These are phyloP conservation scores for Hypoxylon sp. DNA, from an alignment of 2,329 filamentous ascomycete species.

Conservation along the genomic window DNA sequence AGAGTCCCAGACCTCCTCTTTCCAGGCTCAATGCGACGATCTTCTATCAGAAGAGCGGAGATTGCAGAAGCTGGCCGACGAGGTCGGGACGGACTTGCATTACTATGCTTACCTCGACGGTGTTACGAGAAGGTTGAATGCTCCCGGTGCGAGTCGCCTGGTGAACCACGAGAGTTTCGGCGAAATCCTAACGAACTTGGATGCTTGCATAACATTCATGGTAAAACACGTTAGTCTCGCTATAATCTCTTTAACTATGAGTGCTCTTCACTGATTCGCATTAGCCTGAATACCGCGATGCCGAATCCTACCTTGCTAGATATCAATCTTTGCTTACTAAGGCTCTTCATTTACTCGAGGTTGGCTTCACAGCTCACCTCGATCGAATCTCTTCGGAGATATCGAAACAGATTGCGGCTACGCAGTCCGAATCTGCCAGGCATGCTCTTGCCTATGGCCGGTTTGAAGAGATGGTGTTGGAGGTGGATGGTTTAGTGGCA, in stretches of 20 bases:
- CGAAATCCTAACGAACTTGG: slow-evolving; percentile 88
- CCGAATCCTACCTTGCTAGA: slow-evolving; percentile 87
- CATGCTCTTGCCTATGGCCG: slow-evolving; percentile 73
- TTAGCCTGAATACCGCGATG: slow-evolving; percentile 86
- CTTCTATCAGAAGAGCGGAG: slow-evolving; percentile 86
- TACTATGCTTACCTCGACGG: slow-evolving; percentile 96
- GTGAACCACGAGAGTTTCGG: slow-evolving; percentile 88
- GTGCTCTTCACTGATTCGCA: slow-evolving; percentile 34
- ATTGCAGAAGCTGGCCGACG: slow-evolving; percentile 83
- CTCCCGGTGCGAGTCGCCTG: slow-evolving; percentile 87
- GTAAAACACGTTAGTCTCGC: slow-evolving; percentile 77
- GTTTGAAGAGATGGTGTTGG: slow-evolving; percentile 71
- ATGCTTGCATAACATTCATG: slow-evolving; percentile 95
- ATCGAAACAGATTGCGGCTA: slow-evolving; percentile 67
- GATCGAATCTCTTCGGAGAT: slow-evolving; percentile 70
- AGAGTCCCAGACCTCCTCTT: slow-evolving; percentile 91
- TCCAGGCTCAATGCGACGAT: slow-evolving; percentile 92
- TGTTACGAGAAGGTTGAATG: slow-evolving; percentile 90
- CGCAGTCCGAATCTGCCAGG: slow-evolving; percentile 71
- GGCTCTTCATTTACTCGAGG: slow-evolving; percentile 73
- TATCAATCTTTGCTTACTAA: slow-evolving; percentile 85
- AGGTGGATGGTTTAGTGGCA: slow-evolving; percentile 69
- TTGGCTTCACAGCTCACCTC: slow-evolving; percentile 67
- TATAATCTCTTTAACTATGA: neutral
- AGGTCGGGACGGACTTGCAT: slow-evolving; percentile 89